A percentile compares a stretch with the other conserved stretches of the same genome.
Evolutionary conservation across 2,329 filamentous ascomycete species (phyloP).

Genomic region (Hymenoscyphus repandus): DNA sequence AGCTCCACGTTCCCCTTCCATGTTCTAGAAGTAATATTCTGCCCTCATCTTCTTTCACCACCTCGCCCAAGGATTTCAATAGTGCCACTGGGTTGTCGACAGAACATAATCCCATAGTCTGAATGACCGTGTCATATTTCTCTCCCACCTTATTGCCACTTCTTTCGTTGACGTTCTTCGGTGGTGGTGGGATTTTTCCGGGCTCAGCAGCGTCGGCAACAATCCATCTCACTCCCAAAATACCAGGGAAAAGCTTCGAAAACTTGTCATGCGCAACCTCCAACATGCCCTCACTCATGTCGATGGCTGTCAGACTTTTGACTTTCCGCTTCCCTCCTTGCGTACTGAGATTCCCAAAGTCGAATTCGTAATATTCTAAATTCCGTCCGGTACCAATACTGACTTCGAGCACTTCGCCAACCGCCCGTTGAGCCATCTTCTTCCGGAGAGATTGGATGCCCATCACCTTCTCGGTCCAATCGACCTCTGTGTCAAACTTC

Average conservation of each 20-base stretch:
- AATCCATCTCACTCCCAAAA: constrained; percentile 37
- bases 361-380: constrained; percentile 54
- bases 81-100: constrained; percentile 51
- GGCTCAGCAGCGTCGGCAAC: constrained; percentile 26
- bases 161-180: constrained; percentile 20
- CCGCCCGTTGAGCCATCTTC: constrained; percentile 42
- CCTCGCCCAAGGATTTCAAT: constrained; percentile 47
- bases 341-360: constrained; percentile 19
- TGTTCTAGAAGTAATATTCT: constrained; percentile 59
- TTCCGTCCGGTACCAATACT: constrained; percentile 60
- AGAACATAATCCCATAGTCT: constrained; percentile 61
- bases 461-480: constrained; percentile 51
- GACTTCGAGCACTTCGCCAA: constrained; percentile 56
- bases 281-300: constrained; percentile 57
- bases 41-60: constrained; percentile 48
- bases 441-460: constrained; percentile 49
- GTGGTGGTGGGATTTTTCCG: constrained; percentile 23
- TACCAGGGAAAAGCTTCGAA: constrained; percentile 37
- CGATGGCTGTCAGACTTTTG: constrained; percentile 55
- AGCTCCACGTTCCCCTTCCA: constrained; percentile 49
- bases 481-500: constrained; percentile 54
- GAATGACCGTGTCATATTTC: constrained; percentile 56
- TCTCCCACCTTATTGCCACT: constrained; percentile 17
- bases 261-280: constrained; percentile 51
- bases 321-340: constrained; percentile 28